Evolutionary conservation across 2,329 filamentous ascomycete species (phyloP), one percentile per base, ranked within the genome.

Genomic region (Hypoxylon sp.): DNA sequence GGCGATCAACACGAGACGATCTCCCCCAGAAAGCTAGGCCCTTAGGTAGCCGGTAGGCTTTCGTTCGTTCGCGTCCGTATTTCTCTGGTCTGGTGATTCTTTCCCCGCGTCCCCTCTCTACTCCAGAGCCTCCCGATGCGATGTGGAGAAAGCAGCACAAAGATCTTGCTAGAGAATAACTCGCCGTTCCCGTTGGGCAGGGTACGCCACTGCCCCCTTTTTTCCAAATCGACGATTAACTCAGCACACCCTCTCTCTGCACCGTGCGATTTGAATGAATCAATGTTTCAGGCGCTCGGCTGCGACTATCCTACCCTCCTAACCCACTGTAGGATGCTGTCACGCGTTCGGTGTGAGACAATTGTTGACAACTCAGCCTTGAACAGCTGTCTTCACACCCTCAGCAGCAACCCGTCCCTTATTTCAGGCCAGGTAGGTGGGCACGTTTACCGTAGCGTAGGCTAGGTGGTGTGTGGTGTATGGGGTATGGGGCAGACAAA

Each of bases 301-400:
- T 53, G 55, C 62, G 55, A 65, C 59, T 56, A 59, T 51, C 37
- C 56, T 44, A 43, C 49, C 46, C 22, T 57, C 62, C 24, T 7
- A 4, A 26, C 24, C 24, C 24, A 26, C 24, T 26, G 56, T 41
- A 63, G 65, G 62, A 68, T 63, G 62, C 65, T 53, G 62, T 68
- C 65, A 68, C 65, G 65, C 62, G 65, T 63, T 46, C 56, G 28
- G 59, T 66, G 59, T 68, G 62, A 68, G 63, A 68, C 65, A 68
- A 59, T 64, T 68, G 56, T 68, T 68, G 65, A 68, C 65, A 68
- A 68, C 65, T 68, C 65, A 68, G 65, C 65, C 65, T 64, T 68
- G 65, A 41, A 68, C 65, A 68, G 66, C 65, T 68, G 65, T 68
- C 65, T 68, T 66, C 62, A 68, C 65, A 66, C 62, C 65, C 65